These are phyloP conservation scores for Arabidopsis arenosa DNA, from an alignment of 345 rosid species.

Conservation along the genomic window DNA sequence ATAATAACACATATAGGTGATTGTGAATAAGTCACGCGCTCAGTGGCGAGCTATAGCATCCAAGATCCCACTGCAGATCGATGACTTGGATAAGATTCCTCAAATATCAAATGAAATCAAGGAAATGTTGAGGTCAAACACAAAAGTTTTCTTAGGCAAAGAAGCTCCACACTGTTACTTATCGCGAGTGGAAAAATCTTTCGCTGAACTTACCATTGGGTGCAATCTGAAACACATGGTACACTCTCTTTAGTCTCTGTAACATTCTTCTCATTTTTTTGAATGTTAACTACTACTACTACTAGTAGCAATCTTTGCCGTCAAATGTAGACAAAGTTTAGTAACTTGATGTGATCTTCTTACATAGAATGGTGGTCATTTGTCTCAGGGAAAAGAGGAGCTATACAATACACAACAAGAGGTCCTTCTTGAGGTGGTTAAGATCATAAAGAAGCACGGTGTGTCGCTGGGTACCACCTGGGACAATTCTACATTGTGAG, in stretches of 20 bases:
- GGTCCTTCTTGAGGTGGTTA: constrained; percentile 68
- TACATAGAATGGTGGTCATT: background rate
- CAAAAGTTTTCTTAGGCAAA: constrained; percentile 80
- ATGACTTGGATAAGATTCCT: constrained; percentile 75
- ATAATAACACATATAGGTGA: constrained; percentile 55
- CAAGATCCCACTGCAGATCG: constrained; percentile 68
- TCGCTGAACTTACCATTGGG: constrained; percentile 76
- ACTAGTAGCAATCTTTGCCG: background rate
- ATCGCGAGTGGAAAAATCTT: constrained; percentile 71
- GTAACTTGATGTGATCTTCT: background rate
- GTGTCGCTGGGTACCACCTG: constrained; percentile 63
- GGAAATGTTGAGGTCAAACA: constrained; percentile 59
- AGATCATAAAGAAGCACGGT: constrained; percentile 74
- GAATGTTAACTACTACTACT: background rate
- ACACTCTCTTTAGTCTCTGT: constrained; percentile 7
- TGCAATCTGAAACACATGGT: constrained; percentile 90
- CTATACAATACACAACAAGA: constrained; percentile 68
- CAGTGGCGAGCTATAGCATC: constrained; percentile 67
- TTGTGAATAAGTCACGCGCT: constrained; percentile 91
- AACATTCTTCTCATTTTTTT: background rate
- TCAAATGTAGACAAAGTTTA: background rate
- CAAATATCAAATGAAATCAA: constrained; percentile 71
- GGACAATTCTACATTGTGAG: constrained; percentile 30
- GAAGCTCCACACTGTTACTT: constrained; percentile 87
- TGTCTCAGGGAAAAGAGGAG: constrained; percentile 71